Evolutionary conservation across 208 protist genomes (phyloP).

Genomic region (Leishmania braziliensis): DNA sequence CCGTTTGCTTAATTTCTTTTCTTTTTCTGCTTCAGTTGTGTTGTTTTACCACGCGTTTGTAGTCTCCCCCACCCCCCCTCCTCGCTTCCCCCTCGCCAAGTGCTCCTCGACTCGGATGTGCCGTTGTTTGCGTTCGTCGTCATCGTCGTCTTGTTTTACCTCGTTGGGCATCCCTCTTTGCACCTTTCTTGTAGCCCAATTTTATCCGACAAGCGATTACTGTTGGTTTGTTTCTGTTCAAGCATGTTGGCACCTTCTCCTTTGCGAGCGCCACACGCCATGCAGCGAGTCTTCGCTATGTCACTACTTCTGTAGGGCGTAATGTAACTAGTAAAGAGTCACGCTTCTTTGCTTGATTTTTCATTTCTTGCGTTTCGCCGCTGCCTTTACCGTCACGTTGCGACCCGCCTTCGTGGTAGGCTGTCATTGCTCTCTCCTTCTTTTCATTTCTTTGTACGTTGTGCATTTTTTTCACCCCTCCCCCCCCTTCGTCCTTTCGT

Average conservation of each 20-base stretch:
- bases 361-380: neutral
- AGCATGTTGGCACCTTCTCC: no score
- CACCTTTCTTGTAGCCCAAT: neutral
- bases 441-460: neutral
- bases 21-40: conserved; percentile 6
- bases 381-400: neutral
- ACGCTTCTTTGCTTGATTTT: neutral
- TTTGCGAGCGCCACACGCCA: no score
- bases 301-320: neutral
- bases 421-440: neutral
- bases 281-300: no score
- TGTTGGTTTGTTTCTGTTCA: no score
- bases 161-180: no score
- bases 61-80: neutral
- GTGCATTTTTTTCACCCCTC: neutral
- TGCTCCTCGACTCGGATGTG: neutral
- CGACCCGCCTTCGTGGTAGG: neutral
- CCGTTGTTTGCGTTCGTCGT: neutral
- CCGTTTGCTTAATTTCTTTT: neutral
- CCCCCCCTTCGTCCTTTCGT: neutral
- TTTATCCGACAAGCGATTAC: no score
- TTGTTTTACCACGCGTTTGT: no score
- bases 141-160: neutral
- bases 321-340: neutral
- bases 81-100: neutral